Conservation (phyloP, 108 stramenopile genomes). For the Cyclotella cryptica region DNA sequence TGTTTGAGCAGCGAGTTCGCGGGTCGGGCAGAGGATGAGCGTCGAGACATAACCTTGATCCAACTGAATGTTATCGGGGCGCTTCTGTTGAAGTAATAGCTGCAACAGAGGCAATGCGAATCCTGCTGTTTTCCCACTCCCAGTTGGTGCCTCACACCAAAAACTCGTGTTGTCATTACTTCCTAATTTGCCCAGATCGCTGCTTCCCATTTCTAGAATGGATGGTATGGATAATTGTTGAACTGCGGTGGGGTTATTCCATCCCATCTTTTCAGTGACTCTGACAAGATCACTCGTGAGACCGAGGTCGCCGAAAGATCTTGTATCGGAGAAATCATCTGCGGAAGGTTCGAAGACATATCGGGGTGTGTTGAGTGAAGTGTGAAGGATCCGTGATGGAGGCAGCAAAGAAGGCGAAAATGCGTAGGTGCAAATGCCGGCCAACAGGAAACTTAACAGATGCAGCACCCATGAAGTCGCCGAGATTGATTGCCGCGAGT, state of each 20-base stretch:
- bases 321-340: no score
- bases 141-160: slow-evolving; percentile 68
- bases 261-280: slow-evolving; percentile 39
- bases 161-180: slow-evolving; percentile 26
- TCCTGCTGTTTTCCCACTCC: slow-evolving; percentile 93
- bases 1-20: slow-evolving; percentile 95
- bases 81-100: slow-evolving; percentile 39
- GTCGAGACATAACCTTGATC: slow-evolving; percentile 45
- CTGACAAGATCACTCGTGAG: slow-evolving; percentile 32
- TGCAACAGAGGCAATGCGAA: slow-evolving; percentile 92
- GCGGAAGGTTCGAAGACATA: no score
- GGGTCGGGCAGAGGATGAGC: slow-evolving; percentile 90
- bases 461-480: no score
- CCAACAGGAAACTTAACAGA: no score
- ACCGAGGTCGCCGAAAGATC: slow-evolving; percentile 24
- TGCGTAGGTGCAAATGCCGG: no score
- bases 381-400: no score
- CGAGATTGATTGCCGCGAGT: no score
- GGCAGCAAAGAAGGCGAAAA: no score
- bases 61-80: slow-evolving; percentile 24
- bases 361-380: no score
- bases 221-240: slow-evolving; percentile 76
- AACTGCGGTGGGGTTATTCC: slow-evolving; percentile 71
- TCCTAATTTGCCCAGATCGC: slow-evolving; percentile 1
- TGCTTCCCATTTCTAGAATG: slow-evolving; percentile 52